phyloP scores from a whole-genome alignment of 306 rosid species.

The Citrullus colocynthis region DNA sequence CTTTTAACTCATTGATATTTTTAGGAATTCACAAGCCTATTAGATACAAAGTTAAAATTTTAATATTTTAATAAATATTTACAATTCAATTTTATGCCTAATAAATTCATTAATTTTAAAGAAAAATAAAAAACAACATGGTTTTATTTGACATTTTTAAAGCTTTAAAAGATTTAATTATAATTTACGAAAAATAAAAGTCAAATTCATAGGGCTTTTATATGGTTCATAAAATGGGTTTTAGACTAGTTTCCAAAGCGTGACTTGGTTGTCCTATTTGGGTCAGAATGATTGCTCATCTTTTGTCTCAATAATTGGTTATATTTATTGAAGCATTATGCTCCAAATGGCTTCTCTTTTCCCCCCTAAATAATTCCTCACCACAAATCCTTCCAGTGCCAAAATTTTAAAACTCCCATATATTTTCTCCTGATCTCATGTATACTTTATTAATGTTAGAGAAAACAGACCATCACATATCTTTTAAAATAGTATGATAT shows the following conservation, averaged over 20 bases:
- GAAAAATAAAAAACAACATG: too few relatives aligned
- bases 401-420: neutral
- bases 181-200: neutral
- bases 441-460: too few relatives aligned
- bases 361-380: neutral
- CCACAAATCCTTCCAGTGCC: neutral
- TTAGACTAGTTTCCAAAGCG: neutral
- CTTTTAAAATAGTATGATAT: too few relatives aligned
- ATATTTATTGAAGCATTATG: neutral
- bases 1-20: too few relatives aligned
- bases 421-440: neutral
- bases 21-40: neutral
- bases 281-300: neutral
- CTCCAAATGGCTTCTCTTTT: neutral
- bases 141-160: too few relatives aligned
- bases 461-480: too few relatives aligned
- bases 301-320: neutral
- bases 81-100: too few relatives aligned
- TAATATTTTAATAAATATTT: too few relatives aligned
- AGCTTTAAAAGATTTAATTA: too few relatives aligned
- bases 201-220: neutral
- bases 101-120: too few relatives aligned
- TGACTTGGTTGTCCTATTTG: neutral
- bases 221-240: neutral
- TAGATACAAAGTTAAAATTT: neutral